Percentiles rank a stretch among this genome's conserved stretches.
phyloP scores from a whole-genome alignment of 2,329 filamentous ascomycete species.

The Aspergillus niger region DNA sequence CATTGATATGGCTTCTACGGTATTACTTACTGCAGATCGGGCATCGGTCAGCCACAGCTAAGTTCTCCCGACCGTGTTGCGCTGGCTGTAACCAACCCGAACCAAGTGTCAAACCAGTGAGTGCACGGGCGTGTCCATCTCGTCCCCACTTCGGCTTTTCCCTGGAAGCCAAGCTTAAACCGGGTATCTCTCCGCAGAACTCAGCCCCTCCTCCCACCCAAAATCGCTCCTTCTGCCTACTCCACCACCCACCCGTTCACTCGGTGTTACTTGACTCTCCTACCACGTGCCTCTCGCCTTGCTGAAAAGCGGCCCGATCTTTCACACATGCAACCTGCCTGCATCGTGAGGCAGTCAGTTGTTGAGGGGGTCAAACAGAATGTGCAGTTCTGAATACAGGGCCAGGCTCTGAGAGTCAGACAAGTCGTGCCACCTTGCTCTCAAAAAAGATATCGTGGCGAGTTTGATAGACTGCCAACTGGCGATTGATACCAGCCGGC shows the following conservation, averaged over 20 bases:
- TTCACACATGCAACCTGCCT: not conserved
- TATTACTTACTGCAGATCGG: not conserved
- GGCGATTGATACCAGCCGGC: not conserved
- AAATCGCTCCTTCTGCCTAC: not conserved
- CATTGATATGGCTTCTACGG: not conserved
- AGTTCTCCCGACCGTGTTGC: not conserved
- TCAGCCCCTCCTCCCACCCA: not conserved
- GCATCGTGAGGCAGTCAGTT: not conserved
- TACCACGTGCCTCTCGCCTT: not conserved
- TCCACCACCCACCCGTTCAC: conserved; percentile 1
- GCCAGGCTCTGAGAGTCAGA: not conserved
- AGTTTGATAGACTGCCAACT: not conserved
- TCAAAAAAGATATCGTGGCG: not conserved
- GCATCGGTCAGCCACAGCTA: not conserved
- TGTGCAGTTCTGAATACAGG: not conserved
- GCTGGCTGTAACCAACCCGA: not conserved
- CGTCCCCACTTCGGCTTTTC: not conserved
- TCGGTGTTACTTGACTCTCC: not conserved
- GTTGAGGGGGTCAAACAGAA: not conserved
- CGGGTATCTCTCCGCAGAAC: not conserved
- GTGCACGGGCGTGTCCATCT: not conserved
- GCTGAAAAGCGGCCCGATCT: conserved; percentile 3
- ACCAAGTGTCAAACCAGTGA: not conserved
- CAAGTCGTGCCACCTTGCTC: not conserved
- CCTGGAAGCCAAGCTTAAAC: not conserved